Evolutionary conservation across 1,284 basidiomycete genomes (phyloP), one percentile per base, ranked within the genome.

Genomic region (Malassezia vespertilionis): DNA sequence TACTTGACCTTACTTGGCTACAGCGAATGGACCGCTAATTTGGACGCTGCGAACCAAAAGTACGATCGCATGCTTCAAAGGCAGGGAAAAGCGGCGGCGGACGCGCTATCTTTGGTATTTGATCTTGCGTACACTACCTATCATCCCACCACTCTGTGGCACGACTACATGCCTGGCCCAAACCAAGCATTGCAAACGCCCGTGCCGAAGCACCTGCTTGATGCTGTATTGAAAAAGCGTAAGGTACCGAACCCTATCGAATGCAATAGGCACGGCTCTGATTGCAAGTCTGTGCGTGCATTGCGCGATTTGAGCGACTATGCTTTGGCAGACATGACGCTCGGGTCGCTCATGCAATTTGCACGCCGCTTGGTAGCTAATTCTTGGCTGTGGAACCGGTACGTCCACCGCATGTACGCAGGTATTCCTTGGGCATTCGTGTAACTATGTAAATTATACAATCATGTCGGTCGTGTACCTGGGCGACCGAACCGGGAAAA

Each of bases 1-100:
- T 76, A 77, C 47, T 82, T 82, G 76, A 79, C 79, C 18, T 79
- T 82, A n/a, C 74, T 86, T 30, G 84, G 84, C 42, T 88, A 82
- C 74, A 80, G 82, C 42, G 84, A 87, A 78, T 89, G 82, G 73
- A 74, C 88, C 40, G 82, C 85, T 3, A 74, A 79, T 48, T 72
- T 88, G 18, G 78, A 77, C 32, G 66, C 73, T 40, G 77, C 77
- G 17, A 78, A 79, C 65, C 73, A 77, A 58, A 74, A 67, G 33
- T 69, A 75, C 17, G 54, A 61, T 11, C 41, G 34, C 22, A 44
- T 52, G 31, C 46, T 53, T 4, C 39, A 39, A 18, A 24, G 40
- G 21, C 22, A 42, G 1, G 51, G 43, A 9, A 2, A 28, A 2
- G 22, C 39, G 6, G 41, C 54, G 22, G 59, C 58, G 1, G 53